A percentile compares a stretch with the other conserved stretches of the same genome.
Evolutionary conservation across 495 filamentous ascomycete species (phyloP).

Genomic region (Hypoxylon perforatum): DNA sequence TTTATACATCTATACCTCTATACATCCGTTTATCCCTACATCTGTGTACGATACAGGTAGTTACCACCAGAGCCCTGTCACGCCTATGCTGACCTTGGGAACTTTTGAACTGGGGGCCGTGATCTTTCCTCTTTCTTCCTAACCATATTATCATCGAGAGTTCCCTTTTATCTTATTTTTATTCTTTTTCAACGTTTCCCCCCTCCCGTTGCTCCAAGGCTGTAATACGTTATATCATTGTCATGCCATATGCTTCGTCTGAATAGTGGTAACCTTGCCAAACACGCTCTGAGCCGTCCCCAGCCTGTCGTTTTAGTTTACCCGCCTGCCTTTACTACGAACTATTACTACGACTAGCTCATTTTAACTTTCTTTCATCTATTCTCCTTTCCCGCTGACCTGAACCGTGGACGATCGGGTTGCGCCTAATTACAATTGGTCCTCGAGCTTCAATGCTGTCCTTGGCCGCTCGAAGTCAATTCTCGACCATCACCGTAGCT

Average conservation of each 20-base stretch:
- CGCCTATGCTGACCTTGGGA: constrained; percentile 33
- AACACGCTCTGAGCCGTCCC: constrained; percentile 29
- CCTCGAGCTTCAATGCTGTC: constrained; percentile 39
- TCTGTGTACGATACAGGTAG: background rate
- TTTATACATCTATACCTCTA: background rate
- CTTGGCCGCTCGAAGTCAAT: constrained; percentile 35
- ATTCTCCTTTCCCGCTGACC: constrained; percentile 1
- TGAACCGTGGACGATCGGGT: constrained; percentile 32
- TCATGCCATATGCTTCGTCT: constrained; percentile 32
- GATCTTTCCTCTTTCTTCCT: constrained; percentile 23
- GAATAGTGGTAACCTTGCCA: constrained; percentile 21
- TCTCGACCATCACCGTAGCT: constrained; percentile 9
- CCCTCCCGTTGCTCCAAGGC: constrained; percentile 7
- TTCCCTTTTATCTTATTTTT: constrained; percentile 10
- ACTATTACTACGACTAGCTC: constrained; percentile 16
- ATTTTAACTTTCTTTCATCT: background rate
- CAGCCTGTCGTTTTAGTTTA: constrained; percentile 25
- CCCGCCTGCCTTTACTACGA: constrained; percentile 12
- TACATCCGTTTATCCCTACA: background rate
- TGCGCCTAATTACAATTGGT: constrained; percentile 47
- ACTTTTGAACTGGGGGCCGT: constrained; percentile 31
- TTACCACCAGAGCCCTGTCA: constrained; percentile 8
- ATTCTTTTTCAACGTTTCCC: constrained; percentile 15
- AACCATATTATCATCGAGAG: constrained; percentile 26
- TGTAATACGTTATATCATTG: constrained; percentile 13